These are phyloP conservation scores for Flaveria sonorensis DNA, from an alignment of 129 eudicot genomes.

Conservation along the genomic window DNA sequence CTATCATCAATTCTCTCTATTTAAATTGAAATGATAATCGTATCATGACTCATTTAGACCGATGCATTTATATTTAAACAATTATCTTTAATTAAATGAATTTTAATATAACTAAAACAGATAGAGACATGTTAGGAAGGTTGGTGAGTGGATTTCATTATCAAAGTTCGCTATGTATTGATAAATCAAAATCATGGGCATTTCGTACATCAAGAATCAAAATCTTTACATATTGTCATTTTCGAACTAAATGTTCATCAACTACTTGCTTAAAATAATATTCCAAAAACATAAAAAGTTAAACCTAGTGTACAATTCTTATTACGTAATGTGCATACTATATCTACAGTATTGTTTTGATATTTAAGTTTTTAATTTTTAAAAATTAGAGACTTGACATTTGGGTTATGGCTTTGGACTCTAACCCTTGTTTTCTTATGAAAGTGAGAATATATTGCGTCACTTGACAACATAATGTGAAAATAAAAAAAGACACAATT, in stretches of 20 bases:
- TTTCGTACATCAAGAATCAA: constrained; percentile 29
- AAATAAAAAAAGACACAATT: not conserved
- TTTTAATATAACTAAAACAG: constrained; percentile 8
- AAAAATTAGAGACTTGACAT: constrained; percentile 19
- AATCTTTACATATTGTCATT: constrained; percentile 31
- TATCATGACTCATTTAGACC: too few species aligned
- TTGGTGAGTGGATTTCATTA: constrained; percentile 41
- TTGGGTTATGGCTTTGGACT: constrained; percentile 34
- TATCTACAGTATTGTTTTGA: not conserved
- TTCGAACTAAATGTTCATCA: constrained; percentile 26
- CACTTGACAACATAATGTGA: constrained; percentile 24
- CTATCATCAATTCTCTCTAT: too few species aligned
- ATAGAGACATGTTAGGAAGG: constrained; percentile 29
- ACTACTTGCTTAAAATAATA: constrained; percentile 31
- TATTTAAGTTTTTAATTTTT: not conserved
- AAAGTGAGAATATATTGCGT: constrained; percentile 32
- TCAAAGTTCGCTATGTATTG: constrained; percentile 26
- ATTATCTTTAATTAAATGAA: not conserved
- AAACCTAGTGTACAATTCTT: constrained; percentile 1
- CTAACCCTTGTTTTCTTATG: constrained; percentile 32
- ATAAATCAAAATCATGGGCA: constrained; percentile 29
- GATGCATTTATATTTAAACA: too few species aligned
- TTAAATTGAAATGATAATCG: too few species aligned
- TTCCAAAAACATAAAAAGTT: constrained; percentile 13
- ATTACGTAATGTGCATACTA: constrained; percentile 13